Base-by-base conservation (phyloP, 73 alveolate genomes). In the Tetrahymena thermophila region DNA sequence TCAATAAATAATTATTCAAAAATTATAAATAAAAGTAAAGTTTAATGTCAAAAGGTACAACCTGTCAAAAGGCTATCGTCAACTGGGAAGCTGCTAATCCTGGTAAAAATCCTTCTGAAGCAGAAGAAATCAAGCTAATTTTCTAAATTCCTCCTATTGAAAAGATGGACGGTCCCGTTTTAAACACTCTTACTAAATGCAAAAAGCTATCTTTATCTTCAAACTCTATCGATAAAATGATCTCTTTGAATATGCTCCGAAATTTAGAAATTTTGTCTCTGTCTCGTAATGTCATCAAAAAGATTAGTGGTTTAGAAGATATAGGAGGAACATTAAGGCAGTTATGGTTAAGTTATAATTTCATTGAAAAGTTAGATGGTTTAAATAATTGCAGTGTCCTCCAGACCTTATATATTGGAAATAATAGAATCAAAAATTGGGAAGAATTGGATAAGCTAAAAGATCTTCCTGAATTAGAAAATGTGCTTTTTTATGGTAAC, bases 261-360 rank as follows among this genome's bases (percentile, higher is more conserved):
- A 96, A 97, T 94, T 94, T 97, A n/a, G 97, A 99, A 98, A 98
- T 99, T 38, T 97, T 99, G 95, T 99, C 99, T 21, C 98, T 99
- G 58, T 99, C 99, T 40, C 97, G 99, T 94, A 99, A 99, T 96
- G 93, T 97, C 95, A 99, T 99, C 93, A 99, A 99, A 98, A 98
- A 99, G 93, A 99, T 99, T 43, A 96, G 99, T 96, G 99, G 99
- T 7, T 97, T 99, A 7, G 99, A 99, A 85, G 99, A 99, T 94
- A 97, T 99, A 56, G 99, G 99, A 43, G 96, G 97, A 58, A 99
- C 99, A 8, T 97, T 99, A 28, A 98, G 96, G 96, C 99, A 99
- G 94, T 97, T 99, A 34, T 99, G 99, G 99, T 96, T 99, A 96
- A 98, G 99, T 83, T 99, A 99, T 98, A 99, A 99, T 97, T 97